phyloP scores from a whole-genome alignment of 345 rosid genomes.

The Dipteronia sinensis region DNA sequence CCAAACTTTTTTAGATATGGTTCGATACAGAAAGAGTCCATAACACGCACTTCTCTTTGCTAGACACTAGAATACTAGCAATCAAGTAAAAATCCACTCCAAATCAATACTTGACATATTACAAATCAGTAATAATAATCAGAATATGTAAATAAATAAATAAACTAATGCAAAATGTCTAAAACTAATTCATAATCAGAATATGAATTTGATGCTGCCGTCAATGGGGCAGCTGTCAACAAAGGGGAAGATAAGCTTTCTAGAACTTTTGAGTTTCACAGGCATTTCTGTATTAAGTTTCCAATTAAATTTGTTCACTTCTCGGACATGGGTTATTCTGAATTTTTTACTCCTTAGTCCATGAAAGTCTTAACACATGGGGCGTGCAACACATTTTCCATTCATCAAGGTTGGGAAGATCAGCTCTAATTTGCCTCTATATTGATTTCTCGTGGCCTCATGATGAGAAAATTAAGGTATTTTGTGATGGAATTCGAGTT shows the following conservation, averaged over 20 bases:
- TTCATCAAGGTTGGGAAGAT: not conserved
- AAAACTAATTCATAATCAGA: too few relatives aligned
- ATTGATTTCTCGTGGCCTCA: not conserved
- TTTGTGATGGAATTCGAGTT: not conserved
- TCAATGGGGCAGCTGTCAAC: conserved; percentile 75
- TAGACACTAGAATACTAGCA: too few relatives aligned
- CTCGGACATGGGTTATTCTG: not conserved
- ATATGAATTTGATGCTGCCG: conserved; percentile 98
- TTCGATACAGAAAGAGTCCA: too few relatives aligned
- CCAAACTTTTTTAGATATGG: too few relatives aligned
- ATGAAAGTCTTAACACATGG: not conserved
- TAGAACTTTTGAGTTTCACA: not conserved
- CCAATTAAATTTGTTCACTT: not conserved
- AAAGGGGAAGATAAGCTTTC: conserved; percentile 53
- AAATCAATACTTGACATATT: too few relatives aligned
- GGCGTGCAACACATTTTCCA: not conserved
- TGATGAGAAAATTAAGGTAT: not conserved
- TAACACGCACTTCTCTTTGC: too few relatives aligned
- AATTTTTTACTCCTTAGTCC: not conserved
- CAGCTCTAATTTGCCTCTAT: not conserved
- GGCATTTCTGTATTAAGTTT: not conserved
- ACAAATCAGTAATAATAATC: too few relatives aligned
- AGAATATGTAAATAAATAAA: too few relatives aligned
- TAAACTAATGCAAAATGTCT: too few relatives aligned
- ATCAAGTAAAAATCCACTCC: too few relatives aligned